Conservation (phyloP, 805 yeast genomes). For the Torulaspora delbrueckii region DNA sequence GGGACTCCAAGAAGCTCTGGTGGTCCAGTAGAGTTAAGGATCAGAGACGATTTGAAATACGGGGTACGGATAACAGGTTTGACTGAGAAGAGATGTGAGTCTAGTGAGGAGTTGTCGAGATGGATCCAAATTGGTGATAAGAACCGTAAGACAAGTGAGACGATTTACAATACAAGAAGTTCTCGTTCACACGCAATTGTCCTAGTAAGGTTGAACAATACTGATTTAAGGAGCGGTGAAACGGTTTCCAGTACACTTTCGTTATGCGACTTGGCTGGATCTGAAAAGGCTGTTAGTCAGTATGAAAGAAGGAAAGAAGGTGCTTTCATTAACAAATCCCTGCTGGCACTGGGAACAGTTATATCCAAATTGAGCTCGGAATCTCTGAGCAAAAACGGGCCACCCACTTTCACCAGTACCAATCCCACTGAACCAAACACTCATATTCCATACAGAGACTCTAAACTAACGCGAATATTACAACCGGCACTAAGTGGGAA, state of each 20-base stretch:
- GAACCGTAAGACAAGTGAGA: conserved; percentile 74
- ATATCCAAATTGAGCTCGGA: conserved; percentile 64
- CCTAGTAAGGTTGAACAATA: conserved; percentile 52
- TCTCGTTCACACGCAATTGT: conserved; percentile 91
- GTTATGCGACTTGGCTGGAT: conserved; percentile 93
- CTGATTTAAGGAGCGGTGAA: conserved; percentile 39
- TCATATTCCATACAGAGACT: conserved; percentile 90
- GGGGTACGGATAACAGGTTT: conserved; percentile 78
- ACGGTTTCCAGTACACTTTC: conserved; percentile 58
- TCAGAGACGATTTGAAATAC: conserved; percentile 67
- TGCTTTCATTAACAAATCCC: conserved; percentile 83
- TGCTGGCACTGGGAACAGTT: conserved; percentile 88
- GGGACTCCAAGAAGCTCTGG: conserved; percentile 7
- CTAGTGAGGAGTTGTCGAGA: conserved; percentile 55
- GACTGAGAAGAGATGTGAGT: conserved; percentile 51
- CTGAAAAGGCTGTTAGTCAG: conserved; percentile 70
- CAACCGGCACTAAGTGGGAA: conserved; percentile 92
- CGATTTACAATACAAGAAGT: conserved; percentile 82
- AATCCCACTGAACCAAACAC: conserved; percentile 23
- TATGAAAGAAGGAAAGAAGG: conserved; percentile 89
- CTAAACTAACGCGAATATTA: conserved; percentile 80
- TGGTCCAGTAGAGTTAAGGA: conserved; percentile 52
- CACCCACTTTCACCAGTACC: conserved; percentile 13
- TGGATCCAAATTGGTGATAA: conserved; percentile 66
- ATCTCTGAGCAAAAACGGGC: conserved; percentile 21